A percentile compares a stretch with the other conserved stretches of the same genome.
Conservation (phyloP, 129 eudicot species). For the Logfia minima region DNA sequence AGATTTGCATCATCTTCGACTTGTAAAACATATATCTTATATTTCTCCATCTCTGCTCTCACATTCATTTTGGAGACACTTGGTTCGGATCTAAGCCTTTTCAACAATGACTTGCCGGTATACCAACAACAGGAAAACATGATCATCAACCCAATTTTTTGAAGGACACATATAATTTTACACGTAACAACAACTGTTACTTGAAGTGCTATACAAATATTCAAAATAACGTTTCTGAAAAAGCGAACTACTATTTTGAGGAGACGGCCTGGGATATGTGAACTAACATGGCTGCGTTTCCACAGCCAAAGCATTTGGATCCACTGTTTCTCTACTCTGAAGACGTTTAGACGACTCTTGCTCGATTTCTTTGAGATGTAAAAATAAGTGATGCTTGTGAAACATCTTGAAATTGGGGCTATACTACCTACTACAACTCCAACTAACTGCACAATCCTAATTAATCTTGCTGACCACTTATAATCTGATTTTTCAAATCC, state of each 20-base stretch:
- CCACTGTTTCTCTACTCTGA: constrained; percentile 9
- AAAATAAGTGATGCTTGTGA: constrained; percentile 10
- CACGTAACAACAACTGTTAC: constrained; percentile 13
- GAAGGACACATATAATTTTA: constrained; percentile 19
- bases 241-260: constrained; percentile 12
- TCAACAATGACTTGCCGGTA: neutral
- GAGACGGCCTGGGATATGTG: neutral
- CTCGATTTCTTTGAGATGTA: constrained; percentile 13
- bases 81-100: constrained; percentile 3
- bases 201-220: constrained; percentile 24
- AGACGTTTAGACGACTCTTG: constrained; percentile 15
- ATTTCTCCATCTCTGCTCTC: constrained; percentile 17
- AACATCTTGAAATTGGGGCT: constrained; percentile 23
- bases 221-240: constrained; percentile 5
- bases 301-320: neutral
- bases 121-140: constrained; percentile 5
- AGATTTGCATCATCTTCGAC: constrained; percentile 4
- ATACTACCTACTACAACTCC: too few relatives aligned
- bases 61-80: neutral
- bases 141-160: neutral
- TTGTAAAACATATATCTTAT: constrained; percentile 10
- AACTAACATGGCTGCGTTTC: too few relatives aligned
- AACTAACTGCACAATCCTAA: too few relatives aligned
- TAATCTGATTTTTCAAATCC: neutral
- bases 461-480: too few relatives aligned